phyloP scores from a whole-genome alignment of 2,329 filamentous ascomycete species.

The Beauveria asiatica region DNA sequence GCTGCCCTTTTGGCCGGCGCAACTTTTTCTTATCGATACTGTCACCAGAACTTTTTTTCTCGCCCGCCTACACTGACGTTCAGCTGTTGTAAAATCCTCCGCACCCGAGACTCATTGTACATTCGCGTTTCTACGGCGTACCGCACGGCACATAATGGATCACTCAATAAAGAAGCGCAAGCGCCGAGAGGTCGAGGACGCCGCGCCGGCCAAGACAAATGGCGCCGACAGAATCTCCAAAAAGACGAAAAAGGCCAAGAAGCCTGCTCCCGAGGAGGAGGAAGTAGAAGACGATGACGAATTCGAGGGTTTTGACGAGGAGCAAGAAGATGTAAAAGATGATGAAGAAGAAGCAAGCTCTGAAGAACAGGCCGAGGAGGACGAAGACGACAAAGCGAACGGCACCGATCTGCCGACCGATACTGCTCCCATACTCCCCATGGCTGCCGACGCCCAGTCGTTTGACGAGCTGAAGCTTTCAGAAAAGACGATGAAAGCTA shows the following conservation, averaged over 20 bases:
- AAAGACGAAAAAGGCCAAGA: slow-evolving; percentile 36
- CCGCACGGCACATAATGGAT: slow-evolving; percentile 21
- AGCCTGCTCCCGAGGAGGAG: slow-evolving; percentile 20
- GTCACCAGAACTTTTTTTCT: slow-evolving; percentile 12
- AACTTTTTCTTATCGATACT: slow-evolving; percentile 10
- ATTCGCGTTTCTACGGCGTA: background rate
- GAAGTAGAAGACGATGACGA: slow-evolving; percentile 21
- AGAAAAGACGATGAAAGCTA: slow-evolving; percentile 80
- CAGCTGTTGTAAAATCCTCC: background rate
- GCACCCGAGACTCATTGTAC: background rate
- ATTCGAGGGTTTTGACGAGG: slow-evolving; percentile 21
- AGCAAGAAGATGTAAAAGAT: slow-evolving; percentile 18
- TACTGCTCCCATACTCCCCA: slow-evolving; percentile 40
- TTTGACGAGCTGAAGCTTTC: slow-evolving; percentile 81
- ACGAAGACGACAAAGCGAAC: slow-evolving; percentile 22
- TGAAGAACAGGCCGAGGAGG: slow-evolving; percentile 23
- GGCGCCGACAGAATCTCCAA: slow-evolving; percentile 17
- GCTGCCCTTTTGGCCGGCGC: background rate
- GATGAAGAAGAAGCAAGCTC: slow-evolving; percentile 21
- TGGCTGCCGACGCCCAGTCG: slow-evolving; percentile 55
- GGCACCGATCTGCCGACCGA: slow-evolving; percentile 27
- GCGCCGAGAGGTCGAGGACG: slow-evolving; percentile 27
- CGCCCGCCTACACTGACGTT: background rate
- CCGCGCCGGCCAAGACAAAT: slow-evolving; percentile 17
- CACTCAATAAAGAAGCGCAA: slow-evolving; percentile 35